Conservation (phyloP, 331 rosid species). For the Malus hybrid region DNA sequence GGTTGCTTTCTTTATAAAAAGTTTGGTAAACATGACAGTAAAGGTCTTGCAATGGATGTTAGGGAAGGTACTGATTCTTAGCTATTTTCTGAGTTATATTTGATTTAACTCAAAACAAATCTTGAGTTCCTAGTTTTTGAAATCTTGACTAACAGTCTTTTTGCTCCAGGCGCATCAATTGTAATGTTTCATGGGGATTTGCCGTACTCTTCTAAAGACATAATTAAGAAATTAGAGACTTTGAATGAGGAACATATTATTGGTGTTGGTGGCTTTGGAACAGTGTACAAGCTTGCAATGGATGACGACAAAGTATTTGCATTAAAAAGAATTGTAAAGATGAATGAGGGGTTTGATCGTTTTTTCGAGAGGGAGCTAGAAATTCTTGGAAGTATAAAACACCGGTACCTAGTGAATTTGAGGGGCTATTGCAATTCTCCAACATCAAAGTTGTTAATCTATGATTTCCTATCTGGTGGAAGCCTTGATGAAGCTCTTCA, state of each 20-base stretch:
- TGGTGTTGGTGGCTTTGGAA: slow-evolving; percentile 93
- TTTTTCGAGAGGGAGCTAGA: slow-evolving; percentile 99
- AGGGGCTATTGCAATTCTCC: slow-evolving; percentile 99
- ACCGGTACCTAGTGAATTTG: slow-evolving; percentile 91
- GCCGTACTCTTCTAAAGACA: slow-evolving; percentile 96
- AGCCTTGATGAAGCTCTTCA: slow-evolving; percentile 99
- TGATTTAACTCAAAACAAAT: not conserved
- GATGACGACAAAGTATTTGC: slow-evolving; percentile 96
- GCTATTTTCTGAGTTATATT: slow-evolving; percentile 13
- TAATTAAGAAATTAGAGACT: slow-evolving; percentile 87
- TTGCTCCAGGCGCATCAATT: slow-evolving; percentile 74
- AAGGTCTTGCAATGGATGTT: slow-evolving; percentile 75
- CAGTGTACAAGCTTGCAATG: slow-evolving; percentile 95
- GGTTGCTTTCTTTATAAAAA: slow-evolving; percentile 92
- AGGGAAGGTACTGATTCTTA: slow-evolving; percentile 58
- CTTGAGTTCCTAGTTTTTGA: slow-evolving; percentile 16
- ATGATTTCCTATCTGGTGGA: slow-evolving; percentile 91
- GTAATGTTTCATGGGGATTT: slow-evolving; percentile 99
- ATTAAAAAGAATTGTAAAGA: slow-evolving; percentile 78
- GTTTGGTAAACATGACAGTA: slow-evolving; percentile 71
- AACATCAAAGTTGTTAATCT: slow-evolving; percentile 87
- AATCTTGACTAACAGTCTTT: slow-evolving; percentile 20
- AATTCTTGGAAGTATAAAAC: slow-evolving; percentile 98
- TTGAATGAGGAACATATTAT: slow-evolving; percentile 86
- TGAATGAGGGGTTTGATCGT: slow-evolving; percentile 95